Conservation (phyloP, 148 eudicot genomes). For the Amaranthus cruentus region DNA sequence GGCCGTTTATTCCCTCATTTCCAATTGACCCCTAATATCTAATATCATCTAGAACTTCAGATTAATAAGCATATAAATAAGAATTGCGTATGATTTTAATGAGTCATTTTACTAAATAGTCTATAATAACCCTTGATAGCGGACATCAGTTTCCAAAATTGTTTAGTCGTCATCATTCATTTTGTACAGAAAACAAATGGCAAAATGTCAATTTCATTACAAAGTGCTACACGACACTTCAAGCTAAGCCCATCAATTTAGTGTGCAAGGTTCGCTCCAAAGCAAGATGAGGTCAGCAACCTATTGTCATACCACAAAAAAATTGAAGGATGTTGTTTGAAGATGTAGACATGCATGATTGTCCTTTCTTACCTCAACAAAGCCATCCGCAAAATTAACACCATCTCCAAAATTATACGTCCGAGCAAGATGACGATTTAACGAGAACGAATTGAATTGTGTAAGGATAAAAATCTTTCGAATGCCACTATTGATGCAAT, state of each 20-base stretch:
- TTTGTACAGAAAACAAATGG: neutral
- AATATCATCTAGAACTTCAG: too few relatives aligned
- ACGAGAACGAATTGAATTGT: slow-evolving; percentile 90
- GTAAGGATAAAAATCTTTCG: slow-evolving; percentile 90
- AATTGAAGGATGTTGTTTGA: neutral
- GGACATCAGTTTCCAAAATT: too few relatives aligned
- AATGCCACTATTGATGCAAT: slow-evolving; percentile 89
- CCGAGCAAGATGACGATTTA: slow-evolving; percentile 83
- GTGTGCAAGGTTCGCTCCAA: too few relatives aligned
- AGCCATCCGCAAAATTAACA: slow-evolving; percentile 82
- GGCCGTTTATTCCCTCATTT: too few relatives aligned
- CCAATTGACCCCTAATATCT: too few relatives aligned
- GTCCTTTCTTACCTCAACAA: slow-evolving; percentile 68
- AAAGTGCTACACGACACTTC: neutral
- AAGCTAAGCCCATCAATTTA: neutral
- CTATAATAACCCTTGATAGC: too few relatives aligned
- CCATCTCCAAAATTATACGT: slow-evolving; percentile 84
- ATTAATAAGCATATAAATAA: too few relatives aligned
- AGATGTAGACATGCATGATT: neutral
- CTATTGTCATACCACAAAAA: neutral
- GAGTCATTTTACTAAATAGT: too few relatives aligned
- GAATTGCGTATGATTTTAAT: too few relatives aligned
- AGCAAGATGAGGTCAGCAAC: neutral
- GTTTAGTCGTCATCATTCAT: neutral
- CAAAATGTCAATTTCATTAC: neutral